Base-by-base conservation (phyloP, 2,329 filamentous ascomycete genomes). In the Curvularia sp. region DNA sequence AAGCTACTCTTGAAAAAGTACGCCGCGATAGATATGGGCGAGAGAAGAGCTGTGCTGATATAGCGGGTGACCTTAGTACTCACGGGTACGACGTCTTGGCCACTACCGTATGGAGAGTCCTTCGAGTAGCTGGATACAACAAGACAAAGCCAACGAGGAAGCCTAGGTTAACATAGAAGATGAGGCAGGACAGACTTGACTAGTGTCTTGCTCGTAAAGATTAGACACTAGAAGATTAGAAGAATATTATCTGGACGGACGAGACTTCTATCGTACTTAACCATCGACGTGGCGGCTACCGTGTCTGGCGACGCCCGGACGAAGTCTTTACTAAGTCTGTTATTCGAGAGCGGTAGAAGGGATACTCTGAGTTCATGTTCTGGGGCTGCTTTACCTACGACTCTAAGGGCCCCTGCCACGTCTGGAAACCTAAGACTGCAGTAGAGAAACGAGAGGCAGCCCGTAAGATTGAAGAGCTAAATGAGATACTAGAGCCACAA, bases 21-120 rank as follows among this genome's bases (percentile, higher is more conserved):
- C 50, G 28, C 9, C n/a, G 9, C 7, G 39, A 43, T 26, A 4
- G n/a, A n/a, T 35, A 44, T 35, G 26, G 49, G 48, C 8, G 51
- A 46, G 60, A 65, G 57, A 65, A 65, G 48, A 49, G n/a, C 42
- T 65, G 49, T 55, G 52, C 57, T 61, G 28, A 62, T 42, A 52
- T 65, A 35, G 55, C 62, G 58, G 42, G 49, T 47, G 44, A 47
- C 30, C 59, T 62, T 35, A 60, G 56, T 47, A 8, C 43, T 35
- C 28, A 53, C 2, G 48, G 51, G 15, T 15, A 48, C 20, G 15
- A 58, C 28, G 53, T 46, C 0, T 58, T 31, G 6, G 24, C 48
- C 15, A n/a, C 18, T 1, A 52, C 18, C 1, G 39, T 52, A 2
- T 44, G 26, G 44, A 31, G 58, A 38, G 35, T 57, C 3, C 33